Evolutionary conservation across 2,329 filamentous ascomycete genomes (phyloP).

Genomic region (Metarhizium guizhouense): DNA sequence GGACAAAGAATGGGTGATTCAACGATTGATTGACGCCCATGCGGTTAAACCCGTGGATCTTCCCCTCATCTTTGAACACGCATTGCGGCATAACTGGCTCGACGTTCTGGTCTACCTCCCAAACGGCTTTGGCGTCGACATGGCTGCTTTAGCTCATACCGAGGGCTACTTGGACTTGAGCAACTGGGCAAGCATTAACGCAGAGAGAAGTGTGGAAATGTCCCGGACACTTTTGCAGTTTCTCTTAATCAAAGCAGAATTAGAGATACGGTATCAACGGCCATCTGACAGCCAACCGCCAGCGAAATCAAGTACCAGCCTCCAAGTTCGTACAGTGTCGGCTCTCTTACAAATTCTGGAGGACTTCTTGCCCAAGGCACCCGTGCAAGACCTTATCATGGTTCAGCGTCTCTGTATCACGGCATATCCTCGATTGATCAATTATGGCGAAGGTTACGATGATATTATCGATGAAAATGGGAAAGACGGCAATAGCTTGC

Average conservation of each 20-base stretch:
- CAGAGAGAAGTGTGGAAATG: conserved; percentile 58
- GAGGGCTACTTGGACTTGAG: conserved; percentile 71
- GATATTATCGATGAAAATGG: conserved; percentile 85
- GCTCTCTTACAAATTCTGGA: conserved; percentile 72
- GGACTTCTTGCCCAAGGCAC: conserved; percentile 52
- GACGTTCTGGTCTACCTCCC: conserved; percentile 69
- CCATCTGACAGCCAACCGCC: conserved; percentile 50
- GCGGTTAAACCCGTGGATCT: conserved; percentile 56
- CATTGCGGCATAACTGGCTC: conserved; percentile 74
- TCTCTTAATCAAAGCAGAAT: conserved; percentile 71
- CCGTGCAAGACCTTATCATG: conserved; percentile 60
- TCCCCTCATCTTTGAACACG: conserved; percentile 47
- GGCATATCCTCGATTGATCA: conserved; percentile 88
- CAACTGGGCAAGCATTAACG: conserved; percentile 67
- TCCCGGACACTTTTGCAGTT: conserved; percentile 69
- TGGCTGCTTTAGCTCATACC: conserved; percentile 77
- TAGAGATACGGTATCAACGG: conserved; percentile 68
- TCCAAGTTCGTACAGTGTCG: conserved; percentile 79
- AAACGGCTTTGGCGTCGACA: conserved; percentile 79
- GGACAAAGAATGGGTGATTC: conserved; percentile 78
- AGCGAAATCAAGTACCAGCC: conserved; percentile 57
- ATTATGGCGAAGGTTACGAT: conserved; percentile 88
- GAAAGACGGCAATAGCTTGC: conserved; percentile 70
- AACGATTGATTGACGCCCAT: conserved; percentile 73
- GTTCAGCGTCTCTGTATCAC: conserved; percentile 86